Conservation (phyloP, 1,284 basidiomycete genomes). For the Puccinia sorghi region DNA sequence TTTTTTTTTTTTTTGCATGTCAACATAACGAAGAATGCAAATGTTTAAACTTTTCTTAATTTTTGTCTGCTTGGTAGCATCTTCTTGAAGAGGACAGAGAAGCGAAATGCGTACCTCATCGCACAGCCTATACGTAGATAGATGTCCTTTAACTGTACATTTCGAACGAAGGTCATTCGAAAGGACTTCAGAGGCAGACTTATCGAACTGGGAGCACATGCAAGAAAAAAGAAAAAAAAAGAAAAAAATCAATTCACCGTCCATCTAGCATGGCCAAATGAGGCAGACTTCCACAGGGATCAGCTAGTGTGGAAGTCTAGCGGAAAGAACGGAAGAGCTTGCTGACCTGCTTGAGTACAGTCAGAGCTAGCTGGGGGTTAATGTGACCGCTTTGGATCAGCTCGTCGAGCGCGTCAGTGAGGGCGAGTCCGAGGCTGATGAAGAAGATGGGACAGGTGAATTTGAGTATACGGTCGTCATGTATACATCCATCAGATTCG, state of each 20-base stretch:
- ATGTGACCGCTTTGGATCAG: slow-evolving; percentile 95
- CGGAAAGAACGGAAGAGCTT: neutral
- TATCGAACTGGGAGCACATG: slow-evolving; percentile 76
- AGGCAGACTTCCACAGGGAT: neutral
- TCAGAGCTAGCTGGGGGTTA: slow-evolving; percentile 95
- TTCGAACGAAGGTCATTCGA: slow-evolving; percentile 88
- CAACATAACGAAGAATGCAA: neutral
- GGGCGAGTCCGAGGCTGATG: slow-evolving; percentile 85
- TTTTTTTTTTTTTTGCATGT: neutral
- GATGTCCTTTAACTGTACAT: slow-evolving; percentile 83
- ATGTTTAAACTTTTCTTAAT: neutral
- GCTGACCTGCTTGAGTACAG: slow-evolving; percentile 87
- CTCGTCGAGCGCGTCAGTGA: slow-evolving; percentile 98
- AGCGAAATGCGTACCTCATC: slow-evolving; percentile 65
- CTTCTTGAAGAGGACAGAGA: neutral
- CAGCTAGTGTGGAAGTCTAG: too few species aligned
- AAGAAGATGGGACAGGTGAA: neutral
- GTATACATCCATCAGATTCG: slow-evolving; percentile 82
- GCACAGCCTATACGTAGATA: slow-evolving; percentile 87
- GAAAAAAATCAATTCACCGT: neutral
- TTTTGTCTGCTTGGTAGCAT: neutral
- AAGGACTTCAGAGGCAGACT: slow-evolving; percentile 84
- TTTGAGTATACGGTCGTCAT: too few species aligned
- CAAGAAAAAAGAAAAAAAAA: neutral
- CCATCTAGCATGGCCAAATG: neutral